phyloP scores from a whole-genome alignment of 2,329 filamentous ascomycete species.

The Trichophyton verrucosum region DNA sequence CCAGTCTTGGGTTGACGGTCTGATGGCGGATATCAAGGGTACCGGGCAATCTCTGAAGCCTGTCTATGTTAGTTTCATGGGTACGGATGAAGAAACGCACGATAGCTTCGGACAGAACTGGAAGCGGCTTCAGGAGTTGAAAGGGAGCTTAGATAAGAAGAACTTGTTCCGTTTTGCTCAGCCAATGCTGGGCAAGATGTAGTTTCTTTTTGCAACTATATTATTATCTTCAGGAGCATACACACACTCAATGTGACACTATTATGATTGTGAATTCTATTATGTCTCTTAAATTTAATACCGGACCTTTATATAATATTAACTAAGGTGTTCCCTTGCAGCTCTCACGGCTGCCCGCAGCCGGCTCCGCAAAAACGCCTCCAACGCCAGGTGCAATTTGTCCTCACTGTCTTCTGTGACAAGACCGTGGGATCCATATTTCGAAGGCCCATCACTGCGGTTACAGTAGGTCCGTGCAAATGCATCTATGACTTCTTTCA shows the following conservation, averaged over 20 bases:
- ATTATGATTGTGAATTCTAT: background rate
- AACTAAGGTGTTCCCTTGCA: background rate
- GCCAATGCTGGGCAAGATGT: background rate
- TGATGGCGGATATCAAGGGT: background rate
- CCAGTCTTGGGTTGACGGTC: background rate
- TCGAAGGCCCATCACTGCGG: background rate
- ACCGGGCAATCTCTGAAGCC: background rate
- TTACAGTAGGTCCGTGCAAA: background rate
- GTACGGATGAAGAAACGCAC: background rate
- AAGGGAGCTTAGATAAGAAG: background rate
- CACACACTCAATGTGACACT: background rate
- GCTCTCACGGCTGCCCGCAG: background rate
- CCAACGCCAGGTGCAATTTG: background rate
- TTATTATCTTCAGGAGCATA: background rate
- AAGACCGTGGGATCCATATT: background rate
- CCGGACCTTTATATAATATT: too few relatives aligned
- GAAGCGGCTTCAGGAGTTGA: background rate
- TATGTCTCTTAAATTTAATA: background rate
- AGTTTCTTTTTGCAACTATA: background rate
- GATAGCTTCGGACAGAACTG: background rate
- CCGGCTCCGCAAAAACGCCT: background rate
- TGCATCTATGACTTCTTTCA: background rate
- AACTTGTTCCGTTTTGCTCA: background rate
- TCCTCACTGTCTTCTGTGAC: background rate
- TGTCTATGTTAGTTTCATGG: background rate